phyloP scores from a whole-genome alignment of 1,139 yeast species.

The Petasospora fabianii region DNA sequence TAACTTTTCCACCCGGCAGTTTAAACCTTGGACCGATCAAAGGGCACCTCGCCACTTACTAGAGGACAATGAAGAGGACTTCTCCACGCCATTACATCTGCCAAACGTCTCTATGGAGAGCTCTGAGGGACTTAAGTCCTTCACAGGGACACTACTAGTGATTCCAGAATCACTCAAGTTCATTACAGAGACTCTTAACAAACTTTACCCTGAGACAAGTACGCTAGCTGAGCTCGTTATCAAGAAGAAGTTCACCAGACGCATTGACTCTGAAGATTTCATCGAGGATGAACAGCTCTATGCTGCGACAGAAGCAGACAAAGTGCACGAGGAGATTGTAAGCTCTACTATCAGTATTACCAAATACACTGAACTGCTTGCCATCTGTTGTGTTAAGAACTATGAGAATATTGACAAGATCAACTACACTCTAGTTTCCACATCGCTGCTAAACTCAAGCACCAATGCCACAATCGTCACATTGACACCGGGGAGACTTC shows the following conservation, averaged over 20 bases:
- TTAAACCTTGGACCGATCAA: constrained; percentile 46
- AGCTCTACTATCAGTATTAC: constrained; percentile 19
- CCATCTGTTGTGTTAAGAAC: constrained; percentile 16
- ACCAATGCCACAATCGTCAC: constrained; percentile 4
- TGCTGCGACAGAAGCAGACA: constrained; percentile 29
- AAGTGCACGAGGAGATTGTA: constrained; percentile 18
- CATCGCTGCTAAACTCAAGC: constrained; percentile 21
- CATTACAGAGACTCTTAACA: constrained; percentile 15
- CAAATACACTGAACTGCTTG: constrained; percentile 22
- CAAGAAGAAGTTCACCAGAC: constrained; percentile 12
- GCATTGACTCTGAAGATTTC: constrained; percentile 34
- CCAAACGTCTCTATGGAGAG: constrained; percentile 7
- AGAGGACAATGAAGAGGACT: constrained; percentile 37
- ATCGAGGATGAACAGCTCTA: constrained; percentile 58
- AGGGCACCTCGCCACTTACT: constrained; percentile 45
- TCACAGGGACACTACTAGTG: constrained; percentile 9
- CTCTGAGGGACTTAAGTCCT: background rate
- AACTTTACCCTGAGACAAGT: background rate
- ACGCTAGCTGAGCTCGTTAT: constrained; percentile 13
- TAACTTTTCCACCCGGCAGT: constrained; percentile 27
- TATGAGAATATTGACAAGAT: constrained; percentile 23
- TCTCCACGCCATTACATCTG: constrained; percentile 8
- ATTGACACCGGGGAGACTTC: constrained; percentile 22
- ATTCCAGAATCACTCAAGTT: constrained; percentile 16
- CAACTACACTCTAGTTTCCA: constrained; percentile 29